Base-by-base conservation (phyloP, 768 basidiomycete genomes). In the Termitomyces sp. region DNA sequence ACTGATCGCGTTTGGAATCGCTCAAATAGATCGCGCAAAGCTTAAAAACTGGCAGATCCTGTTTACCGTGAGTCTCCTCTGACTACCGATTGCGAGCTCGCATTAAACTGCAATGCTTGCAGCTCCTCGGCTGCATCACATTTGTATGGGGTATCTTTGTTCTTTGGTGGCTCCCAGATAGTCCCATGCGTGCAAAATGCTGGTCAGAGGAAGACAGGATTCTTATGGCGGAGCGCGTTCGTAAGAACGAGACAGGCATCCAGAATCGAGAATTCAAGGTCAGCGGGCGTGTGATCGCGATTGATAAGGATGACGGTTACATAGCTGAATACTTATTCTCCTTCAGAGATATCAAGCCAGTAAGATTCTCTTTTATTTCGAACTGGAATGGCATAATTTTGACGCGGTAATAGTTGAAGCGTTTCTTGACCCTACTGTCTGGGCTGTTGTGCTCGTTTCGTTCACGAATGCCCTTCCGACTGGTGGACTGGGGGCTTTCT, bases 1-100 rank as follows among this genome's bases (percentile, higher is more conserved):
- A 18, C 64, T 82, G 10, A 75, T 83, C 38, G 79, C 78, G 0
- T 83, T 78, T 58, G 80, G 81, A 14, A 76, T 82, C 48, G 76
- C 78, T 5, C 79, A 79, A 49, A 71, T 81, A 49, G 61, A 77
- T 5, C 62, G 70, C n/a, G 70, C 71, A 1, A 66, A 67, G 2
- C 65, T 82, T 43, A 78, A 79, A 61, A 78, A 79, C 59, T 83
- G 82, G 82, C 81, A 83, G 63, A 72, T 78, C 18, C 64, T 79
- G 16, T 77, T 78, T 64, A 77, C 74, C 1, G 75, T 74, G 38
- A 36, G 72, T 58, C 40, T 32, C 52, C 14, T 59, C 46, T 40
- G 14, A 23, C 50, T 20, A 23, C n/a, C 33, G 30, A 28, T 32
- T 47, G 7, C 5, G 43, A 30, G 32, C 36, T 8, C 8, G 51